Evolutionary conservation across 2,329 filamentous ascomycete species (phyloP).

Genomic region (Monilinia aucupariae): DNA sequence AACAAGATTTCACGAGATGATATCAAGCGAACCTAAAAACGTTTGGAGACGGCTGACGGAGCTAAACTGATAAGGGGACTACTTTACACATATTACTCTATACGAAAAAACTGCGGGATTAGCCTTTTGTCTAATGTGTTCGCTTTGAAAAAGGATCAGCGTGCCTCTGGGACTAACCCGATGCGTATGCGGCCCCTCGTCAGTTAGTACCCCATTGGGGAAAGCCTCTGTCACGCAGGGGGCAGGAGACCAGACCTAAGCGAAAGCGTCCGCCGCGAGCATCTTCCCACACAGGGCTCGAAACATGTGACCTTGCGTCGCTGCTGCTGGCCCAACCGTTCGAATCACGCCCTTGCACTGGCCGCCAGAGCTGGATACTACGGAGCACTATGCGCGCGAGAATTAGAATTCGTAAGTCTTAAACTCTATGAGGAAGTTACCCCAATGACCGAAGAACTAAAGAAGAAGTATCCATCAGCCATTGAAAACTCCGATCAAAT

Average conservation of each 20-base stretch:
- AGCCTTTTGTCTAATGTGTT: too few relatives aligned
- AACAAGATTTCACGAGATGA: not conserved
- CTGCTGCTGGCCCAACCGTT: too few relatives aligned
- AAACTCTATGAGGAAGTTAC: not conserved
- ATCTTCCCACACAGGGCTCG: too few relatives aligned
- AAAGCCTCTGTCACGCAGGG: too few relatives aligned
- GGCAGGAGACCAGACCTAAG: too few relatives aligned
- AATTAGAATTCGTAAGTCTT: not conserved
- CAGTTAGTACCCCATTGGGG: too few relatives aligned
- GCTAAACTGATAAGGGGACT: conserved; percentile 6
- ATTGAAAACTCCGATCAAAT: conserved; percentile 7
- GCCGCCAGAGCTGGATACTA: too few relatives aligned
- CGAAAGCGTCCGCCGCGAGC: too few relatives aligned
- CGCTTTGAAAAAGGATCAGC: too few relatives aligned
- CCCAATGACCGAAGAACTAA: not conserved
- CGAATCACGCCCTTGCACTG: too few relatives aligned
- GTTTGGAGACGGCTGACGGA: not conserved
- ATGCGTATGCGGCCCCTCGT: too few relatives aligned
- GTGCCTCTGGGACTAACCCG: not conserved
- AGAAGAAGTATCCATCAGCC: not conserved
- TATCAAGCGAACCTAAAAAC: not conserved
- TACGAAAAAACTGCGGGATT: not conserved
- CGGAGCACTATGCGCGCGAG: too few relatives aligned
- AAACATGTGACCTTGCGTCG: not conserved
- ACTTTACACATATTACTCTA: not conserved